Evolutionary conservation across 805 yeast genomes (phyloP).

Genomic region (Candida gorgasii): DNA sequence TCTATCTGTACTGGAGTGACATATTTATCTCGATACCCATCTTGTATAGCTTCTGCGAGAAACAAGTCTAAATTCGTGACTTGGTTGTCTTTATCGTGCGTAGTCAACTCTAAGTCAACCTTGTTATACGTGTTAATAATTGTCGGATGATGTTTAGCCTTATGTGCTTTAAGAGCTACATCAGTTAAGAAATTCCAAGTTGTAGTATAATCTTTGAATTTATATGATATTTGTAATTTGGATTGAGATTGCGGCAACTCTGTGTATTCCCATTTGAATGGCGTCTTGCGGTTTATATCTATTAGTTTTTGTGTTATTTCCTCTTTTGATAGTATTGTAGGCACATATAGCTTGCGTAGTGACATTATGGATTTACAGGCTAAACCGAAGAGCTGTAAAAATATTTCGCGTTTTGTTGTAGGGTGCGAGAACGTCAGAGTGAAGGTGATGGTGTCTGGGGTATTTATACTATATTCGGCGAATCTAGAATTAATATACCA

Average conservation of each 20-base stretch:
- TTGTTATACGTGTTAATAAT: constrained; percentile 62
- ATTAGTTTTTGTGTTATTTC: not conserved
- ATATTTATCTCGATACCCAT: constrained; percentile 8
- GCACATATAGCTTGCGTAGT: constrained; percentile 1
- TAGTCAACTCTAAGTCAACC: constrained; percentile 55
- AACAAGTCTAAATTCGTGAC: constrained; percentile 57
- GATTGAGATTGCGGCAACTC: not conserved
- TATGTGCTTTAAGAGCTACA: constrained; percentile 58
- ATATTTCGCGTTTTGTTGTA: constrained; percentile 1
- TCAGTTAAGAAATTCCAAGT: constrained; percentile 69
- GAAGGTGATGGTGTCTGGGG: constrained; percentile 35
- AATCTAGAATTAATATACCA: constrained; percentile 25
- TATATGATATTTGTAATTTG: constrained; percentile 17
- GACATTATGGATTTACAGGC: too few relatives aligned
- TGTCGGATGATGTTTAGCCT: constrained; percentile 70
- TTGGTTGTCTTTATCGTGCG: constrained; percentile 60
- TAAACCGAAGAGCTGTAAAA: not conserved
- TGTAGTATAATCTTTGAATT: constrained; percentile 52
- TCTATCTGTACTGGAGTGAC: constrained; percentile 5
- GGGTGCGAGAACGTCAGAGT: not conserved
- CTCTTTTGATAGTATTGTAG: not conserved
- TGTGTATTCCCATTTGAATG: constrained; percentile 6
- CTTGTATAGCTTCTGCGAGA: constrained; percentile 47
- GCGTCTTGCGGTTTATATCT: not conserved
- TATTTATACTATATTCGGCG: constrained; percentile 39